These are phyloP conservation scores for Terana coerulea DNA, from an alignment of 768 basidiomycete species.

Conservation along the genomic window DNA sequence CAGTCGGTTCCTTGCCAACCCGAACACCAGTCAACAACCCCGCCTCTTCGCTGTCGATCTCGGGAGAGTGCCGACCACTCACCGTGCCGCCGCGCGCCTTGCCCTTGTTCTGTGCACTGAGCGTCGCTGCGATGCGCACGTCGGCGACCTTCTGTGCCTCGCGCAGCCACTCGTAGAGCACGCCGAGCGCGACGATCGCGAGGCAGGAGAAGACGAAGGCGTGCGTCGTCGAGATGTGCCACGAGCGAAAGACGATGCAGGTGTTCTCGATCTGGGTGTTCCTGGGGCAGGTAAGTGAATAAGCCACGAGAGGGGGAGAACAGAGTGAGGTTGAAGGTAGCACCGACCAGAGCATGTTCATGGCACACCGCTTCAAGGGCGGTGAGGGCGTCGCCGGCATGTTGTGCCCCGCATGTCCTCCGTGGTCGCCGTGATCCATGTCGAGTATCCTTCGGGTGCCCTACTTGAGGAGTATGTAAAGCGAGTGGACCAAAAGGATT, in stretches of 20 bases:
- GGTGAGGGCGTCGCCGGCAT: constrained; percentile 37
- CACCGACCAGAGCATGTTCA: constrained; percentile 78
- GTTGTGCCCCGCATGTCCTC: constrained; percentile 33
- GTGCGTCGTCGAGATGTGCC: constrained; percentile 62
- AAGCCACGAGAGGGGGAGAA: background rate
- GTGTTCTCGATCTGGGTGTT: constrained; percentile 78
- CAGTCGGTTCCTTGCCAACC: constrained; percentile 33
- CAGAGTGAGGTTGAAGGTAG: background rate
- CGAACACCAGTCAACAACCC: constrained; percentile 49
- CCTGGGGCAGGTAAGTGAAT: constrained; percentile 30
- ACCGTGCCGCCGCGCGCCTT: constrained; percentile 31
- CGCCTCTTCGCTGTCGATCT: constrained; percentile 46
- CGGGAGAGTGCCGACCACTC: constrained; percentile 41
- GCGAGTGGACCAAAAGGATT: no score
- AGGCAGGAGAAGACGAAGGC: constrained; percentile 64
- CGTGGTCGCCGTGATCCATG: constrained; percentile 41
- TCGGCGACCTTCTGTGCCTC: constrained; percentile 59
- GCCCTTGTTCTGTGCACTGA: constrained; percentile 45
- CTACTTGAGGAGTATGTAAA: no score
- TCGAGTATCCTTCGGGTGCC: no score
- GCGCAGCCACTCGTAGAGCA: constrained; percentile 81
- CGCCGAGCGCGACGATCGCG: constrained; percentile 59
- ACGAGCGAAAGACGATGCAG: constrained; percentile 75
- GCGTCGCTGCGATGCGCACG: constrained; percentile 45
- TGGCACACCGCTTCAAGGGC: constrained; percentile 47